A percentile compares a stretch with the other conserved stretches of the same genome.
phyloP scores from a whole-genome alignment of 495 filamentous ascomycete genomes.

The Aspergillus haitiensis region DNA sequence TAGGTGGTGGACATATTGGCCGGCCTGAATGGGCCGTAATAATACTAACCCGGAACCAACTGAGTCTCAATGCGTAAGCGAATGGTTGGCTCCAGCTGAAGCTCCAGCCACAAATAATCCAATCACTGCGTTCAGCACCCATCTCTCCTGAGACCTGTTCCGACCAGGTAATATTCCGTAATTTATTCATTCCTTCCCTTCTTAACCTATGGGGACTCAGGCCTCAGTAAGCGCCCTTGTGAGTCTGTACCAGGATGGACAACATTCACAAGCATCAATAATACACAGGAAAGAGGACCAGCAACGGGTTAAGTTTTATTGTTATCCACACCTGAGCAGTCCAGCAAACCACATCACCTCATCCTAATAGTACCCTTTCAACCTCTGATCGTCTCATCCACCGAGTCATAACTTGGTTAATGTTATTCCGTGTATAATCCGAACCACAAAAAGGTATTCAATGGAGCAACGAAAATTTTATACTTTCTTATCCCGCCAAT shows the following conservation, averaged over 20 bases:
- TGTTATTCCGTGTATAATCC: conserved; percentile 28
- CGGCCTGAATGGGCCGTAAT: conserved; percentile 19
- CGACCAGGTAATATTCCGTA: background rate
- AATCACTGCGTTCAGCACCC: conserved; percentile 12
- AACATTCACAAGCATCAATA: too few relatives aligned
- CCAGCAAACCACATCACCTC: background rate
- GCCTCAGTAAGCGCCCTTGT: background rate
- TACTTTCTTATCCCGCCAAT: background rate
- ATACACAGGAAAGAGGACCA: too few relatives aligned
- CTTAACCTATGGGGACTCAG: too few relatives aligned
- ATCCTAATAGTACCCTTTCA: background rate
- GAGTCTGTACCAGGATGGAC: too few relatives aligned
- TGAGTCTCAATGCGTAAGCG: conserved; percentile 7
- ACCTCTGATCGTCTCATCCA: background rate
- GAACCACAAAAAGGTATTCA: conserved; percentile 24
- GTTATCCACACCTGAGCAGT: background rate
- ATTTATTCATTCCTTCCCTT: too few relatives aligned
- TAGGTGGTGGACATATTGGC: conserved; percentile 1
- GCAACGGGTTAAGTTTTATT: too few relatives aligned
- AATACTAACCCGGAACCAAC: background rate
- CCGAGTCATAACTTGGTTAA: conserved; percentile 12
- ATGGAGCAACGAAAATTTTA: background rate
- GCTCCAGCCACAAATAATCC: conserved; percentile 8
- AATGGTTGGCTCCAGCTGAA: conserved; percentile 14
- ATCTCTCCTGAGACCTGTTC: background rate